phyloP scores from a whole-genome alignment of 805 yeast genomes.

The Saccharomyces paradoxus region DNA sequence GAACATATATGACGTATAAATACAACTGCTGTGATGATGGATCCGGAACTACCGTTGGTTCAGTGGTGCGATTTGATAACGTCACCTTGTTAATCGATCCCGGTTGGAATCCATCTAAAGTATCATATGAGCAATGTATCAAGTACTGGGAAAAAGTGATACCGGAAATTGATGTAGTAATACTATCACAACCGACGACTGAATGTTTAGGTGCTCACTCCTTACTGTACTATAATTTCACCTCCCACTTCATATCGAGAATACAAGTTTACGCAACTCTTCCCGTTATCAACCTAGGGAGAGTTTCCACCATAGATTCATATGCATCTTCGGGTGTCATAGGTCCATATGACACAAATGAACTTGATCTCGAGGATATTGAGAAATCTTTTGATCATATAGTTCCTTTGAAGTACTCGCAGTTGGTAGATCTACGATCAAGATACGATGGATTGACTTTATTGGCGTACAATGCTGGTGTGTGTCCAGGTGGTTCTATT shows the following conservation, averaged over 20 bases:
- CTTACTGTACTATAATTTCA: slow-evolving; percentile 49
- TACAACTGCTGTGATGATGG: slow-evolving; percentile 24
- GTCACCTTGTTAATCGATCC: slow-evolving; percentile 62
- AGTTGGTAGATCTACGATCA: slow-evolving; percentile 56
- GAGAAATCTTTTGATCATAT: slow-evolving; percentile 74
- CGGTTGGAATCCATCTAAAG: slow-evolving; percentile 55
- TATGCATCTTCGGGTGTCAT: slow-evolving; percentile 65
- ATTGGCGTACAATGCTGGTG: slow-evolving; percentile 87
- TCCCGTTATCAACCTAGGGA: slow-evolving; percentile 83
- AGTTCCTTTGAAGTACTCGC: slow-evolving; percentile 66
- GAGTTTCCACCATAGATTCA: slow-evolving; percentile 75
- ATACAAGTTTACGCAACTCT: slow-evolving; percentile 79
- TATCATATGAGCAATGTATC: slow-evolving; percentile 27
- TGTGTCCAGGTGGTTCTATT: slow-evolving; percentile 84
- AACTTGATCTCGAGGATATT: slow-evolving; percentile 60
- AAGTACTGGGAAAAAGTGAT: slow-evolving; percentile 36
- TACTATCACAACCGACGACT: slow-evolving; percentile 81
- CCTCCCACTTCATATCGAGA: slow-evolving; percentile 44
- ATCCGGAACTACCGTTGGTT: slow-evolving; percentile 31
- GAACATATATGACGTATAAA: slow-evolving; percentile 19
- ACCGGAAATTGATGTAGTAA: slow-evolving; percentile 51
- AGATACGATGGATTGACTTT: slow-evolving; percentile 51
- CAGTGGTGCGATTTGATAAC: slow-evolving; percentile 49
- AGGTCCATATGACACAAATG: slow-evolving; percentile 57
- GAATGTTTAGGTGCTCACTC: slow-evolving; percentile 76